These are phyloP conservation scores for Neurospora pannonica DNA, from an alignment of 495 filamentous ascomycete species.

Conservation along the genomic window DNA sequence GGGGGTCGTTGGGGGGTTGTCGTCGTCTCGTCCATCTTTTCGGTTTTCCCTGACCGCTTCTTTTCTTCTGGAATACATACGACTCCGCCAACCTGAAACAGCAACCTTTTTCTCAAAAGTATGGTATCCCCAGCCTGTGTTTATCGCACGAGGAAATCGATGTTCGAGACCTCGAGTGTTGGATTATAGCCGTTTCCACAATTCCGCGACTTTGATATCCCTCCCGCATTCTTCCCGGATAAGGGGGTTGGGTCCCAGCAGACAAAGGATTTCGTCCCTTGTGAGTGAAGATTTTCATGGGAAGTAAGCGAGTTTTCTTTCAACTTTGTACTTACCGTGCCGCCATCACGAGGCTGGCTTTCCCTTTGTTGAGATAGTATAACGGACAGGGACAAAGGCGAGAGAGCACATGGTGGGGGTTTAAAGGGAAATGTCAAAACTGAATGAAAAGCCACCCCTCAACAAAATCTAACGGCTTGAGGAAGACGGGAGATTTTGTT, in stretches of 20 bases:
- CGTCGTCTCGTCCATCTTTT: neutral
- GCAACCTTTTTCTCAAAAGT: neutral
- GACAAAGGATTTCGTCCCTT: neutral
- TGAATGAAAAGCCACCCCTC: neutral
- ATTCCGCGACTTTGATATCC: neutral
- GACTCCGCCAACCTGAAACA: neutral
- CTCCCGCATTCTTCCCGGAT: neutral
- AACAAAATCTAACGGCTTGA: neutral
- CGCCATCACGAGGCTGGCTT: neutral
- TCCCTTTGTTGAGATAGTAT: neutral
- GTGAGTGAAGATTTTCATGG: neutral
- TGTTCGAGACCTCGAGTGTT: neutral
- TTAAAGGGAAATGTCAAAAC: neutral
- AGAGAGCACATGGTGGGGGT: neutral
- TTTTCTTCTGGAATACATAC: neutral
- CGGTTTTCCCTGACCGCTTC: neutral
- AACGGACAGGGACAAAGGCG: neutral
- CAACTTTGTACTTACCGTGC: neutral
- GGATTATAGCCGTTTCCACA: neutral
- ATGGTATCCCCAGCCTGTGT: neutral
- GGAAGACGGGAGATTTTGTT: neutral
- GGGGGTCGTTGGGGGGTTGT: neutral
- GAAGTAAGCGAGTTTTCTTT: neutral
- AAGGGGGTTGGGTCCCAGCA: neutral
- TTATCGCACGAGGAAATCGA: neutral